Evolutionary conservation across 352 stramenopile genomes (phyloP).

Genomic region (Globisporangium perplexum): DNA sequence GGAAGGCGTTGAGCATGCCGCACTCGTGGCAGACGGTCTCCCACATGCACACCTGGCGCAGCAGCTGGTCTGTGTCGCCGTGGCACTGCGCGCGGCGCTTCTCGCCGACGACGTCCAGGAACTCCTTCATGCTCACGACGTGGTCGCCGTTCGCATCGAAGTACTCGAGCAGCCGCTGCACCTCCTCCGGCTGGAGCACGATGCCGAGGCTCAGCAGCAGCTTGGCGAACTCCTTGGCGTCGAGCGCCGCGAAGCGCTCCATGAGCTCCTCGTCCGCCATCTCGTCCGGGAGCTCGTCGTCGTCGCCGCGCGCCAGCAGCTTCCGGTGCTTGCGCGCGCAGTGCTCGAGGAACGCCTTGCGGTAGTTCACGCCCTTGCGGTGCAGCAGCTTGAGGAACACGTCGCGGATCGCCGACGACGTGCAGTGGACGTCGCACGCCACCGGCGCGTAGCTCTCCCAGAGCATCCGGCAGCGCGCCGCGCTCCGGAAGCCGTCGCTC

Average conservation of each 20-base stretch:
- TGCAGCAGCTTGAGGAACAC: slow-evolving; percentile 90
- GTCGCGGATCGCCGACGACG: slow-evolving; percentile 80
- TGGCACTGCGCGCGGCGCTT: slow-evolving; percentile 52
- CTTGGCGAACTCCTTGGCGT: slow-evolving; percentile 41
- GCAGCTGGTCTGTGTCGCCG: slow-evolving; percentile 66
- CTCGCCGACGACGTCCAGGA: slow-evolving; percentile 81
- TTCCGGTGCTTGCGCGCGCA: slow-evolving; percentile 55
- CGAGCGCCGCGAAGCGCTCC: slow-evolving; percentile 41
- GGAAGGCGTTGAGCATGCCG: slow-evolving; percentile 88
- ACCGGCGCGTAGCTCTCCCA: slow-evolving; percentile 86
- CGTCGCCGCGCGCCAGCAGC: slow-evolving; percentile 38
- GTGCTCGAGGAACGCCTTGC: slow-evolving; percentile 66
- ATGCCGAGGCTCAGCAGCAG: slow-evolving; percentile 73
- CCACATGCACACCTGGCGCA: slow-evolving; percentile 88
- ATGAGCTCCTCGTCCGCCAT: slow-evolving; percentile 65
- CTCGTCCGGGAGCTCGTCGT: slow-evolving; percentile 52
- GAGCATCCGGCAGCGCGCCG: slow-evolving; percentile 52
- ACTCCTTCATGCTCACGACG: slow-evolving; percentile 68
- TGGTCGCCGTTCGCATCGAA: slow-evolving; percentile 77
- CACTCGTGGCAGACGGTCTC: slow-evolving; percentile 89
- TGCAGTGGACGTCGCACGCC: slow-evolving; percentile 86
- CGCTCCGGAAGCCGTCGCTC: slow-evolving; percentile 56
- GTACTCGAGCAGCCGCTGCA: slow-evolving; percentile 77
- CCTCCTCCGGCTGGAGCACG: slow-evolving; percentile 73
- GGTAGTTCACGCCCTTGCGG: slow-evolving; percentile 84